These are phyloP conservation scores for Saccharomycopsis crataegensis DNA, from an alignment of 1,139 yeast species.

Conservation along the genomic window DNA sequence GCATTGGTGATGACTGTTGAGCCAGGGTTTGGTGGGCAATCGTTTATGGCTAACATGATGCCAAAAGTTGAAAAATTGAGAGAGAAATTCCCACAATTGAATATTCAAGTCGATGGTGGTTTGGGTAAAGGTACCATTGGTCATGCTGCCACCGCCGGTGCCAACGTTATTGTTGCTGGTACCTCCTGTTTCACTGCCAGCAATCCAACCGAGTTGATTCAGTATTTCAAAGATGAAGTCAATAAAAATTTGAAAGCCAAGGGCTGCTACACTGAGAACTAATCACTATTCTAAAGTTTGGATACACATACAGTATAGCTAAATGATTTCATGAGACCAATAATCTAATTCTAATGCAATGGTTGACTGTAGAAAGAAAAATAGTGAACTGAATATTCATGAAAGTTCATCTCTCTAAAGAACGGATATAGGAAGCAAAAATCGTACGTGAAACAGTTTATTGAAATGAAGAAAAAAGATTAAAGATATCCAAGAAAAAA, in stretches of 20 bases:
- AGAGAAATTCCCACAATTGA: conserved; percentile 62
- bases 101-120: conserved; percentile 97
- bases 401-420: background rate
- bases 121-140: conserved; percentile 77
- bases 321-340: background rate
- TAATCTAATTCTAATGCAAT: background rate
- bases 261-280: conserved; percentile 23
- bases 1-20: conserved; percentile 96
- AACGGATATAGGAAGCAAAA: background rate
- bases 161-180: conserved; percentile 97
- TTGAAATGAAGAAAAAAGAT: too few species aligned
- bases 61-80: conserved; percentile 81
- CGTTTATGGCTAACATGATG: conserved; percentile 94
- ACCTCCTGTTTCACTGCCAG: conserved; percentile 84
- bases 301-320: background rate
- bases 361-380: background rate
- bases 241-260: conserved; percentile 28
- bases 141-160: conserved; percentile 89
- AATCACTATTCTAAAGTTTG: background rate
- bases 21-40: conserved; percentile 98
- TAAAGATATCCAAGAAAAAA: too few species aligned
- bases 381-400: background rate
- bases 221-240: conserved; percentile 57
- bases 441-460: too few species aligned
- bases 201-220: conserved; percentile 69